Evolutionary conservation across 768 basidiomycete species (phyloP).

Genomic region (Suillus bovinus): DNA sequence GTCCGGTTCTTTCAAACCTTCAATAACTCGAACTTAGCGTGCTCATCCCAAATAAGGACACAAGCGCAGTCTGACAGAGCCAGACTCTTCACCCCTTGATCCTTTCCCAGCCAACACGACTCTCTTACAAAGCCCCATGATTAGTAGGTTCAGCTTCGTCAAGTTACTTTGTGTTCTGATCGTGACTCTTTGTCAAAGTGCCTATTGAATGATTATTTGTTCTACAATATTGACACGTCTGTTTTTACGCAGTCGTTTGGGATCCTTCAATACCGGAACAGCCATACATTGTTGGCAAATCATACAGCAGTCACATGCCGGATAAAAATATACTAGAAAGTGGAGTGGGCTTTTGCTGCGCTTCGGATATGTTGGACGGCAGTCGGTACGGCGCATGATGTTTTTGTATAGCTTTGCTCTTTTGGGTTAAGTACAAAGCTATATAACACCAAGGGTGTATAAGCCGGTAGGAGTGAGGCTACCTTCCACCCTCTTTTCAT

Average conservation of each 20-base stretch:
- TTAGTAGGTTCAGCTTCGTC: too few species aligned
- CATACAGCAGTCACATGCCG: conserved; percentile 6
- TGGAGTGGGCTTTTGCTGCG: conserved; percentile 8
- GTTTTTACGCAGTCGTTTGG: neutral
- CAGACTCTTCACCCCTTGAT: too few species aligned
- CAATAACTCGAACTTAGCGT: too few species aligned
- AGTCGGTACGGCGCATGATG: conserved; percentile 27
- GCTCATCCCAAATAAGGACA: too few species aligned
- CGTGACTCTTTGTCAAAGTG: neutral
- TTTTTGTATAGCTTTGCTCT: conserved; percentile 1
- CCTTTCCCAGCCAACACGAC: too few species aligned
- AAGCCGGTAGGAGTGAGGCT: conserved; percentile 22
- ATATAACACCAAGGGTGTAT: conserved; percentile 5
- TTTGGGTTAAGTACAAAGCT: neutral
- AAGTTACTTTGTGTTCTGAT: neutral
- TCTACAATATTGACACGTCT: too few species aligned
- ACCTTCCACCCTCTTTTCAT: conserved; percentile 1
- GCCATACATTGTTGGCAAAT: neutral
- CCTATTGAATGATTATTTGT: neutral
- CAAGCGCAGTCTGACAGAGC: too few species aligned
- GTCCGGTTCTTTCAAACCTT: neutral
- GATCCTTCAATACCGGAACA: too few species aligned
- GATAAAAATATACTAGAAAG: conserved; percentile 10
- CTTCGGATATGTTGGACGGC: neutral
- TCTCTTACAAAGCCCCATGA: too few species aligned